Evolutionary conservation across 129 eudicot species (phyloP), one percentile per base, ranked within the genome.

Genomic region (Centrapalus pauciflorus): DNA sequence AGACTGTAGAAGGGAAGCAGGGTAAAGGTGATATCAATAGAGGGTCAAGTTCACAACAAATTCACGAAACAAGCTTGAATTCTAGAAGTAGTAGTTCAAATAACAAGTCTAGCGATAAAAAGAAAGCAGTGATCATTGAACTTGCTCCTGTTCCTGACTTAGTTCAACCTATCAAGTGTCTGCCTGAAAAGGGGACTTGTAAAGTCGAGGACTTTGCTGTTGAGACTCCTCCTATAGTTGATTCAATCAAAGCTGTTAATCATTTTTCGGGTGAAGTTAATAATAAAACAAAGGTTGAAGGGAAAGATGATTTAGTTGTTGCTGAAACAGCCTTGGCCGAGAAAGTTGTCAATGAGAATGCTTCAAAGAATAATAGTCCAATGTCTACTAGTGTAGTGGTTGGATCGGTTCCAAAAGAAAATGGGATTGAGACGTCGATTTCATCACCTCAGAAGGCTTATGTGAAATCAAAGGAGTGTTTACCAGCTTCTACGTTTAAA

Each of bases 71-170:
- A 66, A 41, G 66, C 12, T 55, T 63, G 32, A 71, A 65, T 61
- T 41, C 82, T 59, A 74, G 82, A 68, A 58, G 79, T 66, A 64
- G 80, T 27, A 76, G 83, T 55, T 81, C 87, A 5, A 81, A 79
- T 58, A 82, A 81, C 46, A 87, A 81, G 51, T 77, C 80, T 61
- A 74, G 30, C 20, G 75, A 73, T 55, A 69, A 52, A 56, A 70
- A 79, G 49, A 68, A 34, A 54, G 45, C 24, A 14, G 55, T 27
- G 17, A 67, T 60, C 43, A 76, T 68, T 34, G 71, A 59, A 67
- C 59, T 73, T 41, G 70, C 73, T 37, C 28, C 65, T 29, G 67
- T 55, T 37, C 81, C 67, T 46, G 83, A 82, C 30, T 77, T 76
- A 21, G 63, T 61, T 34, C 67, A 77, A 51, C 58, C 63, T 5